Base-by-base conservation (phyloP, 2,329 filamentous ascomycete genomes). In the Plenodomus tracheiphilus region DNA sequence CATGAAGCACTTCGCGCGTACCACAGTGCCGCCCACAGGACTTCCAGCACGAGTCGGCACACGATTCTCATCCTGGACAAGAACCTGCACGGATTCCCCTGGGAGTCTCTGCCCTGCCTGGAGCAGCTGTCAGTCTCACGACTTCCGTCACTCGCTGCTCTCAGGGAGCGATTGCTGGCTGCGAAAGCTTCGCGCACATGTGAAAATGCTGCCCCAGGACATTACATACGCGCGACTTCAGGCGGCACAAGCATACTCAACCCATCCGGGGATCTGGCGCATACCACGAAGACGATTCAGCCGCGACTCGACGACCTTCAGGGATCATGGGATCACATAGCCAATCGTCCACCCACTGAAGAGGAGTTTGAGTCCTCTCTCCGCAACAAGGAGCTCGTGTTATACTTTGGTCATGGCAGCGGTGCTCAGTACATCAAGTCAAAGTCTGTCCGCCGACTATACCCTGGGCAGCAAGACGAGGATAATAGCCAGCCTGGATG, bases 391-490 rank as follows among this genome's bases (percentile, higher is more conserved):
- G 85, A 91, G 49, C 77, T 96, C 2, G 77, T 97, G 19, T 80
- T 99, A 10, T 99, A 99, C 76, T 97, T 99, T 72, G 94, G 94
- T 1, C 94, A 99, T 74, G 94, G 94, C 51, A 93, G 89, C 58
- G 94, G 93, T 18, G 89, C 90, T 21, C 94, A 99, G 73, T 99
- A 96, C 73, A 91, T 99, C 49, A 87, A 92, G 22, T 86, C 88
- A 11, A 85, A 90, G 59, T 89, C 89, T 1, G 85, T 99, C 58
- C 87, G 90, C 46, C 85, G 85, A 49, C 81, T 97, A 11, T 83
- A 86, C 13, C 54, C 60, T 2, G 60, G 61, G 10, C 85, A 82
- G 51, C 56, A 63, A 47, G 51, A 46, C 2, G 43, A 50, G 16
- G 41, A 49, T 3, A 44, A 39, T 28, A 53, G 32, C n/a, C 63